phyloP scores from a whole-genome alignment of 2,329 filamentous ascomycete genomes.

The Fusarium compactum region DNA sequence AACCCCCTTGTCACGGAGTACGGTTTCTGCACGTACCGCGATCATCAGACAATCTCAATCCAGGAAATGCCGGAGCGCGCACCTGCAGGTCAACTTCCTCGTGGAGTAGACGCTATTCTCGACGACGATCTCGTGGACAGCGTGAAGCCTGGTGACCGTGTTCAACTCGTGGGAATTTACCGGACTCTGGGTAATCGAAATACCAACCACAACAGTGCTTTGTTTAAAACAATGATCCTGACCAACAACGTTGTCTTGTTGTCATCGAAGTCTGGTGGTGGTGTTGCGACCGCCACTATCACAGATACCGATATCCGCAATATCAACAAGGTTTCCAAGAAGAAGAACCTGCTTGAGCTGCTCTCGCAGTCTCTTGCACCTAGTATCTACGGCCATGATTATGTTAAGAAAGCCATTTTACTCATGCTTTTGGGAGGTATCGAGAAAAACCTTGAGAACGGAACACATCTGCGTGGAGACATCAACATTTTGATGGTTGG shows the following conservation, averaged over 20 bases:
- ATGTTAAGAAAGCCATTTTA: conserved; percentile 97
- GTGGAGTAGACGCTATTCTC: conserved; percentile 94
- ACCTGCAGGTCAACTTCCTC: conserved; percentile 92
- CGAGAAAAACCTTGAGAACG: conserved; percentile 99
- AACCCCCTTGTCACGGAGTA: conserved; percentile 96
- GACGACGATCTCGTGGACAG: conserved; percentile 96
- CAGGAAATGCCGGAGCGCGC: conserved; percentile 99
- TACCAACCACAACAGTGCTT: conserved; percentile 87
- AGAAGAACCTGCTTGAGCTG: conserved; percentile 91
- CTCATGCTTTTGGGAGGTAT: conserved; percentile 95
- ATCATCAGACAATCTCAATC: conserved; percentile 97
- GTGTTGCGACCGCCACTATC: conserved; percentile 89
- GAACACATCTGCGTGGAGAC: conserved; percentile 96
- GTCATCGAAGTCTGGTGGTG: conserved; percentile 95
- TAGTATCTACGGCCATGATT: conserved; percentile 95
- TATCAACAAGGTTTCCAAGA: conserved; percentile 97
- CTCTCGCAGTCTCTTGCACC: conserved; percentile 94
- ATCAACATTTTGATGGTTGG: conserved; percentile 99
- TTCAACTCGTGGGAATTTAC: conserved; percentile 97
- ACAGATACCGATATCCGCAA: conserved; percentile 98
- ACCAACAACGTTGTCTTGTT: conserved; percentile 96
- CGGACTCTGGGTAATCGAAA: conserved; percentile 95
- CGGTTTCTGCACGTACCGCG: conserved; percentile 93
- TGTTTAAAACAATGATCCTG: conserved; percentile 93
- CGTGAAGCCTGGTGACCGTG: conserved; percentile 94